phyloP scores from a whole-genome alignment of 768 basidiomycete species.

The Neoboletus brunneissimus region DNA sequence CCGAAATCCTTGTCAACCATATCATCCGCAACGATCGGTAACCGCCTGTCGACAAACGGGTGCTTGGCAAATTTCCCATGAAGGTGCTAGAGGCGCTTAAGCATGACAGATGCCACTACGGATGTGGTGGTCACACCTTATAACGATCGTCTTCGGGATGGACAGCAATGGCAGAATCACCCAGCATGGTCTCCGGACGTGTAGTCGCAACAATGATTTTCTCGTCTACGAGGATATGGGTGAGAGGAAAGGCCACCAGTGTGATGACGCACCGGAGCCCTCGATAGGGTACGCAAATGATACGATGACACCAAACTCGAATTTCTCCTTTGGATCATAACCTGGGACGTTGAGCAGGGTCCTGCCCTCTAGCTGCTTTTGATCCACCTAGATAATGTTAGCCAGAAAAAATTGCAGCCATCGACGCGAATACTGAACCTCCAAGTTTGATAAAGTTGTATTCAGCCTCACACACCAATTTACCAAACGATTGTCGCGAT shows the following conservation, averaged over 20 bases:
- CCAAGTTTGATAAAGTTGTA: slow-evolving; percentile 96
- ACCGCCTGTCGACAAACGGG: slow-evolving; percentile 81
- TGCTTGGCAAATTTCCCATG: slow-evolving; percentile 90
- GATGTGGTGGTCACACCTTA: slow-evolving; percentile 43
- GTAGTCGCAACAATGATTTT: slow-evolving; percentile 93
- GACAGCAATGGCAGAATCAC: slow-evolving; percentile 95
- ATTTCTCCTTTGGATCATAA: slow-evolving; percentile 91
- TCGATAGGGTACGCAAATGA: slow-evolving; percentile 96
- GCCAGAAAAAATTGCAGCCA: neutral
- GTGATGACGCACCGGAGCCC: slow-evolving; percentile 56
- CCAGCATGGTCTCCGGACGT: slow-evolving; percentile 97
- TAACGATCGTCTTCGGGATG: slow-evolving; percentile 93
- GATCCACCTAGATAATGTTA: slow-evolving; percentile 65
- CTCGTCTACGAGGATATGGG: slow-evolving; percentile 54
- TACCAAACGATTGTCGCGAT: slow-evolving; percentile 94
- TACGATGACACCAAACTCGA: slow-evolving; percentile 95
- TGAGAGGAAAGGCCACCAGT: neutral
- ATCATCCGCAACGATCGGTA: slow-evolving; percentile 85
- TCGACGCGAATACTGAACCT: slow-evolving; percentile 47
- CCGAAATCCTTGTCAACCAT: slow-evolving; percentile 96
- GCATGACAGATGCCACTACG: neutral
- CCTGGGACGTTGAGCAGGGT: slow-evolving; percentile 90
- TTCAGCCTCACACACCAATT: slow-evolving; percentile 98
- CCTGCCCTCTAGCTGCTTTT: slow-evolving; percentile 81
- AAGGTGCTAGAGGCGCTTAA: slow-evolving; percentile 55